Evolutionary conservation across 2,329 filamentous ascomycete species (phyloP).

Genomic region (Epichloe amarillans): DNA sequence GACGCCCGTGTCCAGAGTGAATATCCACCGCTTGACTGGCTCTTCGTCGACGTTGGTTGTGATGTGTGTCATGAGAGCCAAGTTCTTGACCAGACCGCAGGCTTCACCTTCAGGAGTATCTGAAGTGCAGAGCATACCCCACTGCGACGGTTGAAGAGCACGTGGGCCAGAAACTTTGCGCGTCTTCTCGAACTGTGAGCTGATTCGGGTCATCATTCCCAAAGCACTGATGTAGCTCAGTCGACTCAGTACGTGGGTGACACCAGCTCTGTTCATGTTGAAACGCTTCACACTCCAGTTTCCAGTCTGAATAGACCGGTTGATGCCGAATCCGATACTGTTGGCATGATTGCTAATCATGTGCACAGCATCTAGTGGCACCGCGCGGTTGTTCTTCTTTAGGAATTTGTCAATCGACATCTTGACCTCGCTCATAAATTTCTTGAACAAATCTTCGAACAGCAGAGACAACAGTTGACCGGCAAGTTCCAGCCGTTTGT

Average conservation of each 20-base stretch:
- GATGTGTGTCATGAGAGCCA: slow-evolving; percentile 98
- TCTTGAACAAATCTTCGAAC: slow-evolving; percentile 97
- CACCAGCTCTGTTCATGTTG: slow-evolving; percentile 94
- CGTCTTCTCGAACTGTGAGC: slow-evolving; percentile 97
- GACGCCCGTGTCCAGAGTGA: slow-evolving; percentile 74
- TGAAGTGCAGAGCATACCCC: slow-evolving; percentile 93
- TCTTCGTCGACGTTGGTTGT: slow-evolving; percentile 92
- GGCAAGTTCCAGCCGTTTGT: slow-evolving; percentile 89
- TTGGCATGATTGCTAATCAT: slow-evolving; percentile 76
- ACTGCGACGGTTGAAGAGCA: slow-evolving; percentile 92
- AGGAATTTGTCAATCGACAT: slow-evolving; percentile 89
- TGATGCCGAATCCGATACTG: slow-evolving; percentile 84
- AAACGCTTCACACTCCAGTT: slow-evolving; percentile 98
- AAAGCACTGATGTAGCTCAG: slow-evolving; percentile 93
- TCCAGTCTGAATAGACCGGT: slow-evolving; percentile 89
- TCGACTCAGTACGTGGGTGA: slow-evolving; percentile 90
- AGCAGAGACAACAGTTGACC: slow-evolving; percentile 86
- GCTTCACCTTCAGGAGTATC: slow-evolving; percentile 98
- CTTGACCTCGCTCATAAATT: slow-evolving; percentile 79
- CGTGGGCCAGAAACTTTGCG: slow-evolving; percentile 90
- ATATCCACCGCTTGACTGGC: slow-evolving; percentile 75
- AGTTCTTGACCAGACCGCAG: slow-evolving; percentile 93
- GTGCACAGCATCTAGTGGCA: slow-evolving; percentile 74
- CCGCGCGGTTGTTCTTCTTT: slow-evolving; percentile 82
- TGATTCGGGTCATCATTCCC: slow-evolving; percentile 99